These are phyloP conservation scores for Elsinoe fawcettii DNA, from an alignment of 2,329 filamentous ascomycete genomes.

Conservation along the genomic window DNA sequence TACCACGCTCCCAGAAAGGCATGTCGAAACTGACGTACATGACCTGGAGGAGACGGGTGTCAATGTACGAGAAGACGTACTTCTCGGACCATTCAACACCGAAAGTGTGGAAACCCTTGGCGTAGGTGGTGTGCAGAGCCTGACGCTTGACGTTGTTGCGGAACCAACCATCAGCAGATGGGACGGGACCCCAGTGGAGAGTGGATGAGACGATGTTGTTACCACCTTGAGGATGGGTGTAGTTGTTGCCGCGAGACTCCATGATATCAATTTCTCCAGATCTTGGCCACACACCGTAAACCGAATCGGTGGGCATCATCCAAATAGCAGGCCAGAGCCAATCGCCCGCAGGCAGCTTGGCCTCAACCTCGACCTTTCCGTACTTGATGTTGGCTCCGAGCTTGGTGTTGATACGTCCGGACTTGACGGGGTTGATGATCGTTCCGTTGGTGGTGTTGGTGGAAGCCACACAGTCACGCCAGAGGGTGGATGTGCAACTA, in stretches of 20 bases:
- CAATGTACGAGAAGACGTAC: constrained; percentile 80
- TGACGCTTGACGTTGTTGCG: constrained; percentile 69
- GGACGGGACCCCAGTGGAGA: constrained; percentile 73
- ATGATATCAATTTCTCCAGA: constrained; percentile 80
- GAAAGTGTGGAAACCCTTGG: constrained; percentile 63
- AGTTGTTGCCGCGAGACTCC: constrained; percentile 76
- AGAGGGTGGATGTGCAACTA: constrained; percentile 57
- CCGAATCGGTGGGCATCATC: constrained; percentile 69
- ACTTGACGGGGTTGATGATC: constrained; percentile 69
- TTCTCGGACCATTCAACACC: constrained; percentile 83
- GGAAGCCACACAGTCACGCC: constrained; percentile 55
- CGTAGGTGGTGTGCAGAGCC: constrained; percentile 67
- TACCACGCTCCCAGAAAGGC: constrained; percentile 33
- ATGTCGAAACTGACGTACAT: constrained; percentile 56
- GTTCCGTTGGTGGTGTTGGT: constrained; percentile 73
- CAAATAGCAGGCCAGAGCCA: constrained; percentile 92
- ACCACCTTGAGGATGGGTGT: constrained; percentile 65
- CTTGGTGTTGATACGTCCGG: constrained; percentile 69
- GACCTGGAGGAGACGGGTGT: constrained; percentile 70
- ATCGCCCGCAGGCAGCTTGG: constrained; percentile 67
- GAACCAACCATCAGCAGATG: constrained; percentile 71
- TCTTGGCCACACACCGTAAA: constrained; percentile 68
- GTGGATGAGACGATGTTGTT: constrained; percentile 74
- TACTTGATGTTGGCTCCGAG: constrained; percentile 66
- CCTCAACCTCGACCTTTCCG: constrained; percentile 71